Base-by-base conservation (phyloP, 768 basidiomycete species). In the Leccinum ochraceum region DNA sequence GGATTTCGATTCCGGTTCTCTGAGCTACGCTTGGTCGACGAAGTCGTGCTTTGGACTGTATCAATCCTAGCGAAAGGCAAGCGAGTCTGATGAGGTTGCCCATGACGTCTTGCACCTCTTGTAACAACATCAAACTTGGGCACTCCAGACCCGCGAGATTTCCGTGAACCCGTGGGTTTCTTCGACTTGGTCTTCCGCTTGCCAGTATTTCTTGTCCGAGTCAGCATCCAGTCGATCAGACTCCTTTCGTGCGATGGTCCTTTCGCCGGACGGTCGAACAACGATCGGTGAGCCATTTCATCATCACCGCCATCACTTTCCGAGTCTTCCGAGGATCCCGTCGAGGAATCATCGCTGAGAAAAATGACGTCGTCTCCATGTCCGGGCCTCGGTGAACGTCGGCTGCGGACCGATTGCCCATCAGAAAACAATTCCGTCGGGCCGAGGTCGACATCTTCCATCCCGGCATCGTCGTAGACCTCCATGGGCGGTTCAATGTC, bases 181-280 rank as follows among this genome's bases (percentile, higher is more conserved):
- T 68, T 66, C 8, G 14, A 22, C 59, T 57, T 67, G 44, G 63
- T 9, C 44, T 70, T 58, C 49, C 60, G 44, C 56, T 42, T 53
- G 16, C 39, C 57, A 69, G 64, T 32, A 37, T 57, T 24, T 63
- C 70, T 62, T 2, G 80, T 80, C 52, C 81, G 77, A 14, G 77
- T 76, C 53, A 91, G 67, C 89, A 91, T 91, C 69, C 84, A 85
- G 64, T 90, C 86, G 52, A 91, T 88, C 55, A 88, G 69, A 66
- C 78, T 84, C 69, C 68, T 79, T 70, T 75, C 78, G 57, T 66
- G 72, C 26, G 68, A 70, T 22, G 70, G 68, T 9, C 62, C 66
- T 57, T 66, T 70, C 28, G 39, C 22, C 2, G 61, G 66, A 48
- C 56, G 64, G 16, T 73, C 69, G 30, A 68, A 59, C 34, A 80